Evolutionary conservation across 2,329 filamentous ascomycete genomes (phyloP).

Genomic region (Apiospora arundinis): DNA sequence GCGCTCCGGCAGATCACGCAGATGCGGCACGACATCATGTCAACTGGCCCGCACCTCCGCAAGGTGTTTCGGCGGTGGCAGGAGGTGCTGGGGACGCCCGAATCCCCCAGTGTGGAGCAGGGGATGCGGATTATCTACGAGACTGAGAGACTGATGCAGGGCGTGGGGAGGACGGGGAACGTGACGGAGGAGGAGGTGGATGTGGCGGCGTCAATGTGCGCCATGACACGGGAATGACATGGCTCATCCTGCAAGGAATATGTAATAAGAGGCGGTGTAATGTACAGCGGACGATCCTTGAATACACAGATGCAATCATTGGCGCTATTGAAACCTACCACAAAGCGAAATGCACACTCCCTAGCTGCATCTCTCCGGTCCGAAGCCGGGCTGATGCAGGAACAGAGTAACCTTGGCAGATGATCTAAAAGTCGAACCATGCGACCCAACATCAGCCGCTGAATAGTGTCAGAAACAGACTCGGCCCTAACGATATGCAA

Average conservation of each 20-base stretch:
- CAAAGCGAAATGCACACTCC: too few relatives aligned
- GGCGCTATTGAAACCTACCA: neutral
- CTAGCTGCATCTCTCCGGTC: neutral
- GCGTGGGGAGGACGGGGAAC: constrained; percentile 4
- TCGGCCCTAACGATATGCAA: neutral
- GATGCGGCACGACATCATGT: constrained; percentile 45
- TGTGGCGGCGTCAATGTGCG: constrained; percentile 26
- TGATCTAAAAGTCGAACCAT: neutral
- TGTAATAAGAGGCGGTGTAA: neutral
- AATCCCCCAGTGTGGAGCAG: constrained; percentile 54
- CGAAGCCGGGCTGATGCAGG: neutral
- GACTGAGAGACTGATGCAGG: constrained; percentile 48
- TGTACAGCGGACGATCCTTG: neutral
- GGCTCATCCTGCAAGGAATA: neutral
- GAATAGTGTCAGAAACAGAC: neutral
- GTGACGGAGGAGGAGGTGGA: constrained; percentile 26
- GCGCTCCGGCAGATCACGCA: constrained; percentile 45
- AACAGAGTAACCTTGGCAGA: neutral
- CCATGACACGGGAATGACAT: constrained; percentile 21
- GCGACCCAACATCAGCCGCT: neutral
- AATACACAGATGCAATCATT: too few relatives aligned
- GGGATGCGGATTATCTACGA: constrained; percentile 53
- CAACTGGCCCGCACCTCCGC: constrained; percentile 49
- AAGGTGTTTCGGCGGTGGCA: constrained; percentile 51
- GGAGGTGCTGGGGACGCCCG: constrained; percentile 43